These are phyloP conservation scores for Backusella parvicylindrica DNA, from an alignment of 192 early-diverging fungal genomes.

Conservation along the genomic window DNA sequence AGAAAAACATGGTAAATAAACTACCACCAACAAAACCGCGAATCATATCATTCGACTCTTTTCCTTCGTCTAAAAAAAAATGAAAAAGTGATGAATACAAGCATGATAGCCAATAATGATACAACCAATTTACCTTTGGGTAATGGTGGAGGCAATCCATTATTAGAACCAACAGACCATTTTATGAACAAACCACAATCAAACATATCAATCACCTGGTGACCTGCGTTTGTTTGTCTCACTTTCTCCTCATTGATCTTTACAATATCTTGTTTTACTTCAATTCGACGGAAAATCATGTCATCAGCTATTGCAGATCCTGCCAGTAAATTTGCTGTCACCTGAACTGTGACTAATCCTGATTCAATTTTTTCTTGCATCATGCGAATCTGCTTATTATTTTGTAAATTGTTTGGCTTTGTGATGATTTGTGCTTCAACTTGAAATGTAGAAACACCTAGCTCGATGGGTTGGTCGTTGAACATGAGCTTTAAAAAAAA, in stretches of 20 bases:
- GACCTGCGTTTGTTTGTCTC: slow-evolving; percentile 43
- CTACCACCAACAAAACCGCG: slow-evolving; percentile 17
- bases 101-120: neutral
- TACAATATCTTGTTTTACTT: slow-evolving; percentile 42
- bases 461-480: slow-evolving; percentile 47
- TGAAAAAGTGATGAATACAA: neutral
- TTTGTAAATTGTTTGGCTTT: slow-evolving; percentile 34
- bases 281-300: slow-evolving; percentile 46
- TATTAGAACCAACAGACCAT: slow-evolving; percentile 38
- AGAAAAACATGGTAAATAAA: slow-evolving; percentile 23
- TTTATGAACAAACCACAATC: slow-evolving; percentile 35
- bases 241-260: slow-evolving; percentile 51
- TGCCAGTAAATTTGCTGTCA: slow-evolving; percentile 40
- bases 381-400: slow-evolving; percentile 37
- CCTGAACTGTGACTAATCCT: slow-evolving; percentile 53
- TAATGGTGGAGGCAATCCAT: slow-evolving; percentile 12
- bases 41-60: slow-evolving; percentile 24
- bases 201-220: slow-evolving; percentile 57
- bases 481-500: slow-evolving; percentile 39
- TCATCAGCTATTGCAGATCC: slow-evolving; percentile 23
- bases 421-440: slow-evolving; percentile 39
- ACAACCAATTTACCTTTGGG: neutral
- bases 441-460: slow-evolving; percentile 39
- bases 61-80: neutral
- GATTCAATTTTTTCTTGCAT: slow-evolving; percentile 43